Evolutionary conservation across 2,329 filamentous ascomycete genomes (phyloP).

Genomic region (Aspergillus terreus): DNA sequence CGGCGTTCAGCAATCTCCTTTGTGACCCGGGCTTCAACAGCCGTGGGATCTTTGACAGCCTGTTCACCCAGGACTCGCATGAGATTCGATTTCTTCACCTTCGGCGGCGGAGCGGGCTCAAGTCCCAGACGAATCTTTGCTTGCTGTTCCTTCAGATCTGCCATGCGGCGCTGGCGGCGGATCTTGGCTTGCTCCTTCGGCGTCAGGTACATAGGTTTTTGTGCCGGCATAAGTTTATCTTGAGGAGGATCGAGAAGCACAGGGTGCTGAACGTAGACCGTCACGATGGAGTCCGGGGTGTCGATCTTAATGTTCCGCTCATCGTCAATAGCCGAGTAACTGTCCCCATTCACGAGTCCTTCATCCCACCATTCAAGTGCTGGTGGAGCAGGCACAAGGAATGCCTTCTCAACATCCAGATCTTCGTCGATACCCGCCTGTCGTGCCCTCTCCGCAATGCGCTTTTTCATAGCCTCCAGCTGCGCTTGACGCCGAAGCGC

Average conservation of each 20-base stretch:
- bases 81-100: constrained; percentile 95
- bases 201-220: constrained; percentile 91
- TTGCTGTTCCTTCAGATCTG: constrained; percentile 91
- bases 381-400: constrained; percentile 77
- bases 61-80: constrained; percentile 95
- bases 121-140: constrained; percentile 91
- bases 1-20: constrained; percentile 85
- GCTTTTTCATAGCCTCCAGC: constrained; percentile 90
- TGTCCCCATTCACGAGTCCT: constrained; percentile 69
- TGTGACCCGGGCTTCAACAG: constrained; percentile 91
- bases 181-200: constrained; percentile 87
- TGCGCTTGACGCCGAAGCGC: constrained; percentile 82
- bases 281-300: constrained; percentile 80
- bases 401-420: constrained; percentile 82
- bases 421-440: constrained; percentile 95
- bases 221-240: constrained; percentile 71
- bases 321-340: constrained; percentile 68
- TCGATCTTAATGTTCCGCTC: constrained; percentile 67
- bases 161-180: constrained; percentile 83
- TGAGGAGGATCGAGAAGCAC: constrained; percentile 87
- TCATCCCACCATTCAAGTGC: constrained; percentile 98
- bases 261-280: constrained; percentile 87
- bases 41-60: constrained; percentile 92
- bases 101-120: constrained; percentile 84
- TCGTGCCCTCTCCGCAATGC: constrained; percentile 80